Conservation (phyloP, 371 early-diverging fungal species). For the Mortierella sp. region DNA sequence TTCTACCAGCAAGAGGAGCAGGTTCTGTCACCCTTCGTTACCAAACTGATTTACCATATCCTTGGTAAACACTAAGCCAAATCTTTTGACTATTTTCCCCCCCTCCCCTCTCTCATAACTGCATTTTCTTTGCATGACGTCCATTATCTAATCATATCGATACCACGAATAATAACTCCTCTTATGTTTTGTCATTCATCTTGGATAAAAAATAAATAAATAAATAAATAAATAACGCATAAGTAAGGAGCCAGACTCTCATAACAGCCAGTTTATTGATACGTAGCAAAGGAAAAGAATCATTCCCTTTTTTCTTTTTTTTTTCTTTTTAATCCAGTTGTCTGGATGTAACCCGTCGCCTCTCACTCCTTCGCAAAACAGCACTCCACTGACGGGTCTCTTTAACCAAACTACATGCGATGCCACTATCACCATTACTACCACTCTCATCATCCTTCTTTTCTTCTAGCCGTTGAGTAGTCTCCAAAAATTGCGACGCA, state of each 20-base stretch:
- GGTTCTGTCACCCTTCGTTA: slow-evolving; percentile 71
- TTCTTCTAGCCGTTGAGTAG: neutral
- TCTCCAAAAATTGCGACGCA: too few relatives aligned
- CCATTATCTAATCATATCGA: neutral
- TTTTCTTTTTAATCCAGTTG: slow-evolving; percentile 1
- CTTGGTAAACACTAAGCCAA: slow-evolving; percentile 65
- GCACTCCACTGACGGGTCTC: neutral
- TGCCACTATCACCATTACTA: neutral
- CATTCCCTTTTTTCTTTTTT: neutral
- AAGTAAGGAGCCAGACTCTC: too few relatives aligned
- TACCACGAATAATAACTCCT: neutral
- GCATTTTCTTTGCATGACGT: neutral
- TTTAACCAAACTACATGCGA: too few relatives aligned
- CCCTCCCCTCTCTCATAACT: neutral
- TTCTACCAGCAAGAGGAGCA: slow-evolving; percentile 77
- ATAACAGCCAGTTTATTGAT: too few relatives aligned
- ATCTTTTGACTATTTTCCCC: neutral
- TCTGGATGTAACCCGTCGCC: neutral
- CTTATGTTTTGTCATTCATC: too few relatives aligned
- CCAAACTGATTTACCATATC: slow-evolving; percentile 69
- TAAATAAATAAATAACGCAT: neutral
- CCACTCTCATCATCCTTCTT: neutral
- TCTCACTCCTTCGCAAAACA: slow-evolving; percentile 4
- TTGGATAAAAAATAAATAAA: neutral
- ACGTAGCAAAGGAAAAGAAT: too few relatives aligned